Evolutionary conservation across 225 moss, liverwort and hornwort genomes (phyloP).

Genomic region (Lunularia cruciata): DNA sequence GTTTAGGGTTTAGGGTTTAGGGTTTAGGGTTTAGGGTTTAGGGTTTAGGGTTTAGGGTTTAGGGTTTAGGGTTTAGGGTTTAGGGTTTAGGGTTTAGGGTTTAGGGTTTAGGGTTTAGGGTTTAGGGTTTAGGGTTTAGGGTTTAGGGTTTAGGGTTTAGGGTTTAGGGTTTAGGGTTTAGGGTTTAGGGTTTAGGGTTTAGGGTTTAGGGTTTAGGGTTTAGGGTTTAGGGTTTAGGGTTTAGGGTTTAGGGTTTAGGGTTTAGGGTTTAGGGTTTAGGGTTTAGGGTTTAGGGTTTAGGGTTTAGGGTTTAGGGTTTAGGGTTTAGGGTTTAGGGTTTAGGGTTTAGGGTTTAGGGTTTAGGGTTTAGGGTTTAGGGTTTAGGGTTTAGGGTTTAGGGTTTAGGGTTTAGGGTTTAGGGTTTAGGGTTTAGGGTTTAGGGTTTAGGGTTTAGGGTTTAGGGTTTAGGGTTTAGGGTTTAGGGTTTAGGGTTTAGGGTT

Average conservation of each 20-base stretch:
- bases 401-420: conserved; percentile 1
- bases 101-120: conserved; percentile 14
- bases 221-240: conserved; percentile 10
- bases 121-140: conserved; percentile 12
- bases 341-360: conserved; percentile 1
- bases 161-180: background rate
- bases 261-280: conserved; percentile 2
- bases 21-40: conserved; percentile 14
- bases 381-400: conserved; percentile 10
- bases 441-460: conserved; percentile 5
- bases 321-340: conserved; percentile 13
- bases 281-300: conserved; percentile 2
- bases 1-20: conserved; percentile 9
- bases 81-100: conserved; percentile 13
- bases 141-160: conserved; percentile 6
- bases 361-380: conserved; percentile 5
- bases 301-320: conserved; percentile 1
- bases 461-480: conserved; percentile 9
- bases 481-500: background rate
- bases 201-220: conserved; percentile 1
- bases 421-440: background rate
- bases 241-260: conserved; percentile 8
- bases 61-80: conserved; percentile 8
- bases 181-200: conserved; percentile 12
- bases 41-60: conserved; percentile 13